Conservation (phyloP, 495 filamentous ascomycete genomes). For the Usnea hakonensis region DNA sequence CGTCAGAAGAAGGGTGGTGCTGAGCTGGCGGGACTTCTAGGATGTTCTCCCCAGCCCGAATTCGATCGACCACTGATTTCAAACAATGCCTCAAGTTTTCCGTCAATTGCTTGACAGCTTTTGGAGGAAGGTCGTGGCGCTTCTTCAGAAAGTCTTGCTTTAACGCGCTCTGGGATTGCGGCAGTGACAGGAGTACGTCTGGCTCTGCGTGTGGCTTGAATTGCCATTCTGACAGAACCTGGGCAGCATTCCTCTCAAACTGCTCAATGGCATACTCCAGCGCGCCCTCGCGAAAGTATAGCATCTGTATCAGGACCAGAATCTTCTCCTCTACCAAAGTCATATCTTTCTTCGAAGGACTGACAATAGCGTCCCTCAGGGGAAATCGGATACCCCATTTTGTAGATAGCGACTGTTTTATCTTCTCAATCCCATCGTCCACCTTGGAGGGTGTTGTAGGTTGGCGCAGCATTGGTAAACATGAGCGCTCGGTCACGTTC, state of each 20-base stretch:
- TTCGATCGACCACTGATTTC: neutral
- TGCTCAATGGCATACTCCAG: slow-evolving; percentile 12
- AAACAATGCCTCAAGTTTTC: slow-evolving; percentile 6
- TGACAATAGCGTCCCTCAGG: slow-evolving; percentile 6
- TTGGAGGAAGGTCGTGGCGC: neutral
- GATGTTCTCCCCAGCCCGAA: slow-evolving; percentile 8
- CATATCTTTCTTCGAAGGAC: slow-evolving; percentile 13
- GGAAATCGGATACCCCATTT: slow-evolving; percentile 22
- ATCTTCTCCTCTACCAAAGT: slow-evolving; percentile 17
- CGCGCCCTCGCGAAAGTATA: slow-evolving; percentile 17
- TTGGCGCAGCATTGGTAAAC: slow-evolving; percentile 8
- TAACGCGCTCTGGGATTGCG: neutral
- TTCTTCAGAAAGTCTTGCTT: slow-evolving; percentile 15
- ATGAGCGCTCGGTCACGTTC: neutral
- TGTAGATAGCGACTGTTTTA: slow-evolving; percentile 15
- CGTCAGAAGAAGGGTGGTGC: slow-evolving; percentile 13
- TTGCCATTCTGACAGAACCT: slow-evolving; percentile 17
- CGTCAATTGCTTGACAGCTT: slow-evolving; percentile 8
- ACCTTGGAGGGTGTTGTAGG: slow-evolving; percentile 19
- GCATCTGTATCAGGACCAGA: slow-evolving; percentile 2
- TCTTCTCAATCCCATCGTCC: slow-evolving; percentile 19
- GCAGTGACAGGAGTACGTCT: slow-evolving; percentile 17
- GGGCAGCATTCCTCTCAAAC: slow-evolving; percentile 19
- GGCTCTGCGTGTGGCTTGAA: slow-evolving; percentile 20
- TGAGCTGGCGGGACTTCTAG: neutral